phyloP scores from a whole-genome alignment of 257 asterid genomes.

The Lycium ferocissimum region DNA sequence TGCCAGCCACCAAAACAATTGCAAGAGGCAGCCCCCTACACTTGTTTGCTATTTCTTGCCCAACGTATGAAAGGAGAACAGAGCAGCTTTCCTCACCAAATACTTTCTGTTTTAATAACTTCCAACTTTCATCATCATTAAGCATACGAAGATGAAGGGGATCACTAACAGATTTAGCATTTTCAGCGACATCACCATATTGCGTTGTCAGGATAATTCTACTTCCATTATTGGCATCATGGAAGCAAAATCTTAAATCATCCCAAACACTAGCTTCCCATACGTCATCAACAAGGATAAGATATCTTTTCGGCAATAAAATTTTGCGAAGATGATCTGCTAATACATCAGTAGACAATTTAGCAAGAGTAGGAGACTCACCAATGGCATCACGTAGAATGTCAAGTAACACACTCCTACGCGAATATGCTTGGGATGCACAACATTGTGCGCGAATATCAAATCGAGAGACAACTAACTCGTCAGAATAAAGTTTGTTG shows the following conservation, averaged over 20 bases:
- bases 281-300: conserved; percentile 10
- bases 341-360: background rate
- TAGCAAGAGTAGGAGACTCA: conserved; percentile 35
- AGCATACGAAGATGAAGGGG: background rate
- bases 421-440: conserved; percentile 49
- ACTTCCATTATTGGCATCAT: background rate
- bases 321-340: conserved; percentile 8
- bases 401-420: conserved; percentile 43
- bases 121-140: conserved; percentile 25
- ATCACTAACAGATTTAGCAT: conserved; percentile 8
- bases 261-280: conserved; percentile 7
- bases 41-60: conserved; percentile 16
- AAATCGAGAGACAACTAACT: conserved; percentile 40
- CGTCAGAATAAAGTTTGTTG: conserved; percentile 39
- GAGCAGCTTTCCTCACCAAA: conserved; percentile 14
- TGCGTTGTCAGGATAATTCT: conserved; percentile 22
- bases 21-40: conserved; percentile 36
- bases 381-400: conserved; percentile 39
- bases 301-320: background rate
- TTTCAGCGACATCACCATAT: background rate
- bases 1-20: conserved; percentile 33
- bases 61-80: background rate
- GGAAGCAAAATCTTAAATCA: conserved; percentile 1
- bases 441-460: conserved; percentile 48
- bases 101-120: conserved; percentile 18